Percentiles rank a stretch among this genome's conserved stretches.
phyloP scores from a whole-genome alignment of 768 basidiomycete genomes.

The Boletus insuetus region DNA sequence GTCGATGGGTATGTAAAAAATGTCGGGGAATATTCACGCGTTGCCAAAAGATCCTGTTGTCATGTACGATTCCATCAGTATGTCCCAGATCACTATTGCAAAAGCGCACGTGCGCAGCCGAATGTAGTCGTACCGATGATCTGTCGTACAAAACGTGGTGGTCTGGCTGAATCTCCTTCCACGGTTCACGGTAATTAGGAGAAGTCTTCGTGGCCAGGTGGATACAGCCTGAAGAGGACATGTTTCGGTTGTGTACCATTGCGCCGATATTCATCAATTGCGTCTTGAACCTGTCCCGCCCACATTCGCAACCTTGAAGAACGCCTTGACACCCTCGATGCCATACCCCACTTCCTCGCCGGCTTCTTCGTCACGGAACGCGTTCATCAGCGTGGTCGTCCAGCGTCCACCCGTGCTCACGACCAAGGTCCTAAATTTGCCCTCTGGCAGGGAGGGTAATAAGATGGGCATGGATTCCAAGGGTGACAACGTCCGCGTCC shows the following conservation, averaged over 20 bases:
- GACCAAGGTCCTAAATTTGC: conserved; percentile 59
- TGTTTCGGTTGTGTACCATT: conserved; percentile 33
- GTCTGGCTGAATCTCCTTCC: conserved; percentile 43
- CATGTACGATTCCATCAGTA: too few species aligned
- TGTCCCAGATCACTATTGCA: neutral
- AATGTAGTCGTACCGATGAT: conserved; percentile 35
- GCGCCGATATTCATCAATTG: conserved; percentile 36
- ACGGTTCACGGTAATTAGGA: conserved; percentile 45
- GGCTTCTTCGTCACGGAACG: conserved; percentile 33
- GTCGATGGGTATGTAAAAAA: conserved; percentile 61
- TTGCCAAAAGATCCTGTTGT: conserved; percentile 39
- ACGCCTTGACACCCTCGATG: conserved; percentile 50
- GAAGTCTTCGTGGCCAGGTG: conserved; percentile 70
- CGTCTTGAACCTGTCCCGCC: conserved; percentile 51
- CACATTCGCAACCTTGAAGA: conserved; percentile 57
- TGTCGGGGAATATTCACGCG: conserved; percentile 46
- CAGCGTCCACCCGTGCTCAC: conserved; percentile 68
- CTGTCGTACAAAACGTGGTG: conserved; percentile 57
- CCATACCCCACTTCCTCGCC: conserved; percentile 41
- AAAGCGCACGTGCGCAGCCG: neutral
- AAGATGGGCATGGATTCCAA: conserved; percentile 54
- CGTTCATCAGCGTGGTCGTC: conserved; percentile 55
- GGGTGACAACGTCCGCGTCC: conserved; percentile 51
- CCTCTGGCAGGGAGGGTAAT: conserved; percentile 41
- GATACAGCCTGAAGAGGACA: conserved; percentile 57